Evolutionary conservation across 2,329 filamentous ascomycete genomes (phyloP).

Genomic region (Fusarium virguliforme): DNA sequence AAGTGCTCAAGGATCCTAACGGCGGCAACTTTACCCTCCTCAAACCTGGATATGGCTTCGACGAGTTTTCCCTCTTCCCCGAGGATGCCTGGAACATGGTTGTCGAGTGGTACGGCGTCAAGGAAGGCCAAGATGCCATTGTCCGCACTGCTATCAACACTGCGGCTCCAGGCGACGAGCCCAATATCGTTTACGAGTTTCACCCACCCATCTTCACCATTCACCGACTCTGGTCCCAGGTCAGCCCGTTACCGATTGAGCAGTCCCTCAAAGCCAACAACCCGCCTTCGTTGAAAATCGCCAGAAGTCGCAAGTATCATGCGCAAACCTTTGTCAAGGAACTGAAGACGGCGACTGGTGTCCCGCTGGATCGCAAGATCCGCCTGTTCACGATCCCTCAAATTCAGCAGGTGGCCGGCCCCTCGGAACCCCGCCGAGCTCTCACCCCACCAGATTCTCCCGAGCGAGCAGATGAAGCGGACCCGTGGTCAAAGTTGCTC

Average conservation of each 20-base stretch:
- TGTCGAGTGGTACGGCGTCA: conserved; percentile 85
- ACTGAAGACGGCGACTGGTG: conserved; percentile 77
- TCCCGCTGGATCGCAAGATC: conserved; percentile 81
- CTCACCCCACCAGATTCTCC: conserved; percentile 62
- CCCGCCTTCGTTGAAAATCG: conserved; percentile 74
- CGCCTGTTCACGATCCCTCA: conserved; percentile 79
- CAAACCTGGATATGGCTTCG: conserved; percentile 76
- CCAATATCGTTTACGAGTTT: conserved; percentile 85
- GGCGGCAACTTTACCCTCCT: conserved; percentile 79
- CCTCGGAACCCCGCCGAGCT: conserved; percentile 54
- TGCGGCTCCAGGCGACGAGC: conserved; percentile 67
- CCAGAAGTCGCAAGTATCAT: conserved; percentile 79
- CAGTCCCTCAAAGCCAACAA: conserved; percentile 74
- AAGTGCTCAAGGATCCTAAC: conserved; percentile 68
- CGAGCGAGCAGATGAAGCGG: conserved; percentile 48
- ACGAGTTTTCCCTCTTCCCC: conserved; percentile 84
- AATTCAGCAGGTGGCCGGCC: conserved; percentile 57
- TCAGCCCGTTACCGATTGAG: conserved; percentile 70
- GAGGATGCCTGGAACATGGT: conserved; percentile 86
- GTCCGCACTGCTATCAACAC: conserved; percentile 85
- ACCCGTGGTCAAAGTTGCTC: conserved; percentile 62
- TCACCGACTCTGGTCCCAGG: conserved; percentile 80
- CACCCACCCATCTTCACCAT: conserved; percentile 89
- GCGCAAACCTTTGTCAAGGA: conserved; percentile 84
- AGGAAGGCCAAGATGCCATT: conserved; percentile 79